Evolutionary conservation across 2,329 filamentous ascomycete genomes (phyloP).

Genomic region (Colletotrichum cordylinicola): DNA sequence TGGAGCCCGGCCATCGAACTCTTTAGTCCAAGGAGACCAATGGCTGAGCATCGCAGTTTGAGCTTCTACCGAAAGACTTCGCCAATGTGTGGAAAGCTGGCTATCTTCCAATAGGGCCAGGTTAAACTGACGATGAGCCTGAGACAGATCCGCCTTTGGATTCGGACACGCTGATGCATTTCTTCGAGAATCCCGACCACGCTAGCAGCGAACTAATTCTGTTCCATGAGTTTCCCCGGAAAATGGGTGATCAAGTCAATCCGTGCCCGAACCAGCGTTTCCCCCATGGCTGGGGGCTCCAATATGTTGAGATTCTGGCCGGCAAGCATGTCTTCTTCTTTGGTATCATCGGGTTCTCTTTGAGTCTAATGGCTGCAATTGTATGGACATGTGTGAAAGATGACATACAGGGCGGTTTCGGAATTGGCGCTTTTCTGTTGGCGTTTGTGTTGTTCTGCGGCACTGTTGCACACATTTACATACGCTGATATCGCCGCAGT

Average conservation of each 20-base stretch:
- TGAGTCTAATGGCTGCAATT: not conserved
- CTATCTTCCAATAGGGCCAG: not conserved
- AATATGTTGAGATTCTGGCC: no score
- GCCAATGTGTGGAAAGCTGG: no score
- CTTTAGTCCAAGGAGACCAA: no score
- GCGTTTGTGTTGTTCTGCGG: not conserved
- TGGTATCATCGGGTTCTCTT: not conserved
- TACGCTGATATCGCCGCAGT: no score
- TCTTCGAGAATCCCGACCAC: not conserved
- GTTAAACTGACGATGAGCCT: not conserved
- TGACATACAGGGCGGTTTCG: not conserved
- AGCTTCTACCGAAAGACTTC: no score
- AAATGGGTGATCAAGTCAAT: no score
- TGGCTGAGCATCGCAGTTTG: not conserved
- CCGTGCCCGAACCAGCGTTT: no score
- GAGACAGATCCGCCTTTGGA: not conserved
- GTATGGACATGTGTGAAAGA: not conserved
- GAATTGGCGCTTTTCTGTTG: not conserved
- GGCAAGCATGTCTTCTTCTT: not conserved
- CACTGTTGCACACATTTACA: no score
- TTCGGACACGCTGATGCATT: not conserved
- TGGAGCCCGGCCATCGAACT: no score
- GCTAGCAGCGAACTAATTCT: not conserved
- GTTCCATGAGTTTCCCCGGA: not conserved
- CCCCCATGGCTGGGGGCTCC: no score